These are phyloP conservation scores for Closterium sp. DNA, from an alignment of 139 green algal species.

Conservation along the genomic window DNA sequence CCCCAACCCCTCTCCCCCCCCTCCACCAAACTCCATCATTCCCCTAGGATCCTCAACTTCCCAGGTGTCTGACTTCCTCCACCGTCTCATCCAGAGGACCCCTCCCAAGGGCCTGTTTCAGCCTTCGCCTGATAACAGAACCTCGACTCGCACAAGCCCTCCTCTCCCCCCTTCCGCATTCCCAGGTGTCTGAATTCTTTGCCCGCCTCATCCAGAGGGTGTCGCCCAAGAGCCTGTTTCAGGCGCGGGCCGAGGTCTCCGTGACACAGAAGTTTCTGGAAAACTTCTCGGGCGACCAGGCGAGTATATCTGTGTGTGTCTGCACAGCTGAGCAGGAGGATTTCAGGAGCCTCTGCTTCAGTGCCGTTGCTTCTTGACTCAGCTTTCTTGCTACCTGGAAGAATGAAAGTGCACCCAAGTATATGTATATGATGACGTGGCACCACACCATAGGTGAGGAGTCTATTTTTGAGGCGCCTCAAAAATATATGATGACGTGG, in stretches of 20 bases:
- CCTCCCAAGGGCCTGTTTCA: neutral
- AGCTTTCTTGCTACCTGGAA: too few relatives aligned
- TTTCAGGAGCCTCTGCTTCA: too few relatives aligned
- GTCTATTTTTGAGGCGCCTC: too few relatives aligned
- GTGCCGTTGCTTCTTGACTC: too few relatives aligned
- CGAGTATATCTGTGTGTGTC: too few relatives aligned
- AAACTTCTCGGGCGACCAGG: constrained; percentile 94
- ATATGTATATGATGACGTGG: too few relatives aligned
- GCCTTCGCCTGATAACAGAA: neutral
- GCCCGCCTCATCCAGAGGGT: constrained; percentile 85
- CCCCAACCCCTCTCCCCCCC: neutral
- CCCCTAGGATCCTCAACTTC: neutral
- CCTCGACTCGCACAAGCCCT: neutral
- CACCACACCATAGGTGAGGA: too few relatives aligned
- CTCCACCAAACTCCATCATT: neutral
- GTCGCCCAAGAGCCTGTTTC: constrained; percentile 76
- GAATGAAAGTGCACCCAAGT: too few relatives aligned
- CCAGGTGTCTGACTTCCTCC: neutral
- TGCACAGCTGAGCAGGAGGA: neutral
- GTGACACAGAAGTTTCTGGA: constrained; percentile 91
- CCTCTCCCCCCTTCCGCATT: neutral
- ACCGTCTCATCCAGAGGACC: neutral
- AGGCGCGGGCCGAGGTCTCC: constrained; percentile 80
- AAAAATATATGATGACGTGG: too few relatives aligned
- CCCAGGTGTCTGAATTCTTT: constrained; percentile 72